These are phyloP conservation scores for Daldinia sp. DNA, from an alignment of 2,329 filamentous ascomycete species.

Conservation along the genomic window DNA sequence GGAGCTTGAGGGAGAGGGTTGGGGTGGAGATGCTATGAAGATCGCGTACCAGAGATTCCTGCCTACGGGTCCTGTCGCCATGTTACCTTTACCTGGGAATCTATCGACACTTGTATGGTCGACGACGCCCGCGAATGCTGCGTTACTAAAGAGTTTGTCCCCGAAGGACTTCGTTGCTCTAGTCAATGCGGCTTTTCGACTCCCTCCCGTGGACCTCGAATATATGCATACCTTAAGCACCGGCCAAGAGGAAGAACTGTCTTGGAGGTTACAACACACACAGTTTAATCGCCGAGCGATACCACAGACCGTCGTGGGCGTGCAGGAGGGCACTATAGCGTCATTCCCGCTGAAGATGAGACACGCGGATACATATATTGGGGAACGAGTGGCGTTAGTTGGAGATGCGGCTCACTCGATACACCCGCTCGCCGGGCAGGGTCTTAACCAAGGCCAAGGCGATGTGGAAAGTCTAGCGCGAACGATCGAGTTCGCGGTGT, in stretches of 20 bases:
- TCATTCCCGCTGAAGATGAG: constrained; percentile 91
- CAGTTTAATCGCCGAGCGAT: constrained; percentile 60
- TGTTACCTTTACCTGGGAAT: constrained; percentile 87
- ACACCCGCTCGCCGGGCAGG: constrained; percentile 93
- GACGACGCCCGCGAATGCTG: constrained; percentile 81
- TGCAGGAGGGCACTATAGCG: constrained; percentile 83
- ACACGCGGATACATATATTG: constrained; percentile 93
- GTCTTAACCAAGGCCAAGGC: constrained; percentile 90
- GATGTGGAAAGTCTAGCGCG: constrained; percentile 83
- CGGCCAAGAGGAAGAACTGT: constrained; percentile 75
- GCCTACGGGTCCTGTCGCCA: constrained; percentile 88
- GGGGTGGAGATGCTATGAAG: constrained; percentile 64
- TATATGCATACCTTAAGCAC: constrained; percentile 76
- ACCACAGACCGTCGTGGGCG: constrained; percentile 71
- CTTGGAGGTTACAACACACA: constrained; percentile 84
- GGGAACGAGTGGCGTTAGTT: constrained; percentile 87
- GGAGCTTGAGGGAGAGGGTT: constrained; percentile 69
- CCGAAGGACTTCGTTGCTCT: constrained; percentile 79
- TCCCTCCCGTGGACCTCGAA: constrained; percentile 78
- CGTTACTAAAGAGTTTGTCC: constrained; percentile 78
- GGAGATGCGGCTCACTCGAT: constrained; percentile 96
- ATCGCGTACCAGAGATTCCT: constrained; percentile 96
- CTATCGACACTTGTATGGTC: constrained; percentile 93
- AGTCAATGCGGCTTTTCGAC: constrained; percentile 92
- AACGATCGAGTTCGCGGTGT: constrained; percentile 78